Conservation (phyloP, 495 filamentous ascomycete genomes). For the Haplographium delicatum region DNA sequence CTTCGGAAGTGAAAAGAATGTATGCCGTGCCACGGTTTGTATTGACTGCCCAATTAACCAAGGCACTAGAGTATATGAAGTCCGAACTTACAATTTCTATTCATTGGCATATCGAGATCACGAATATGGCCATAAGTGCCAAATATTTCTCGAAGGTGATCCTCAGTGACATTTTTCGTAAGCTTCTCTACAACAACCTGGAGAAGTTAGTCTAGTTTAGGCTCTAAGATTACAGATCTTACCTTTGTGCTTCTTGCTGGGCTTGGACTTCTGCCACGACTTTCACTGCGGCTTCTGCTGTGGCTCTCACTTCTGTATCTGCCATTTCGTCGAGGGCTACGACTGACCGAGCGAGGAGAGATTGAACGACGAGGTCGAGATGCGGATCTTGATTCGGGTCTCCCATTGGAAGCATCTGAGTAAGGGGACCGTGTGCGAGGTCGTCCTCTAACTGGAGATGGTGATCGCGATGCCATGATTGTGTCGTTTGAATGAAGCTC, state of each 20-base stretch:
- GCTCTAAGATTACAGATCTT: constrained; percentile 8
- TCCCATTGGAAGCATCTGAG: constrained; percentile 18
- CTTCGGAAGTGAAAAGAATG: constrained; percentile 72
- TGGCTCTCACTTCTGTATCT: constrained; percentile 34
- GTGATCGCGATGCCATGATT: constrained; percentile 19
- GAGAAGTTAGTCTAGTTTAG: constrained; percentile 4
- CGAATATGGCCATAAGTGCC: constrained; percentile 80
- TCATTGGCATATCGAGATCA: constrained; percentile 84
- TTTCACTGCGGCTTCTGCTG: constrained; percentile 24
- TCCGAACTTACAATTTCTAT: constrained; percentile 64
- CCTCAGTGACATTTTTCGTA: constrained; percentile 89
- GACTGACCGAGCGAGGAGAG: constrained; percentile 41
- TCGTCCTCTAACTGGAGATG: constrained; percentile 26
- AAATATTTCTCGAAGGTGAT: constrained; percentile 89
- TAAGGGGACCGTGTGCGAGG: constrained; percentile 28
- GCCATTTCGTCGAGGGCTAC: constrained; percentile 31
- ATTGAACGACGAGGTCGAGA: constrained; percentile 43
- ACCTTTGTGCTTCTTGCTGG: constrained; percentile 57
- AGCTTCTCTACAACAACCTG: constrained; percentile 96
- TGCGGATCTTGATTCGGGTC: constrained; percentile 22
- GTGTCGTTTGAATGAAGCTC: neutral
- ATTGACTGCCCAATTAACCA: constrained; percentile 51
- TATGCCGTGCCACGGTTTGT: constrained; percentile 94
- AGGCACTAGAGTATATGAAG: neutral
- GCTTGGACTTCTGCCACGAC: constrained; percentile 39